A percentile compares a stretch with the other conserved stretches of the same genome.
Evolutionary conservation across 495 filamentous ascomycete genomes (phyloP).

Genomic region (Bathelium albidoporum): DNA sequence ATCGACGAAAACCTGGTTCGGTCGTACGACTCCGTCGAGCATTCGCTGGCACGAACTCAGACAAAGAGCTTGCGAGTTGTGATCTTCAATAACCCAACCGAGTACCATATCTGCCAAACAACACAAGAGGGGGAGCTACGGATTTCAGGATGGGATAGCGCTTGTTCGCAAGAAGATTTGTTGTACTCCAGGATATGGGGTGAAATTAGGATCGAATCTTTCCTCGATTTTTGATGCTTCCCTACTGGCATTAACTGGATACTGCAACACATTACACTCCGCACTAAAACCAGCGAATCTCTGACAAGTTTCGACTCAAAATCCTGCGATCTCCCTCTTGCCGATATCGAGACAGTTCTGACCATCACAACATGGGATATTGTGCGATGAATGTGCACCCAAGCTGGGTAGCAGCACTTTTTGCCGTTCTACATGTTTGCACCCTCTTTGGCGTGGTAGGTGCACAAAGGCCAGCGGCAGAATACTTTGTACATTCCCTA

Average conservation of each 20-base stretch:
- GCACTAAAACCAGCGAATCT: too few relatives aligned
- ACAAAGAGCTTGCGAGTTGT: not conserved
- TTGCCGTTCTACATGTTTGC: not conserved
- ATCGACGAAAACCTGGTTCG: too few relatives aligned
- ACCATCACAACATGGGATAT: too few relatives aligned
- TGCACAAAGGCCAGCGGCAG: conserved; percentile 49
- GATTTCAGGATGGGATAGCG: not conserved
- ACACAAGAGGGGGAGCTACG: not conserved
- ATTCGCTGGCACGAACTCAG: too few relatives aligned
- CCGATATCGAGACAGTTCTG: not conserved
- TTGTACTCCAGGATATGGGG: not conserved
- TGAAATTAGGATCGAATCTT: not conserved
- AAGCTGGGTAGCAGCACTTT: not conserved
- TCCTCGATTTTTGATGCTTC: not conserved
- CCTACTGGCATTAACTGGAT: not conserved
- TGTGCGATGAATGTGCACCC: too few relatives aligned
- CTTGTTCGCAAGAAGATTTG: not conserved
- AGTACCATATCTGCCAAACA: not conserved
- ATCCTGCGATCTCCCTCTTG: too few relatives aligned
- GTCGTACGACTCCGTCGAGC: too few relatives aligned
- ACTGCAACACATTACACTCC: too few relatives aligned
- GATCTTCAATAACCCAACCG: not conserved
- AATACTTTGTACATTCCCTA: conserved; percentile 78
- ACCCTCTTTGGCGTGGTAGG: not conserved
- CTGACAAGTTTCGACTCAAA: too few relatives aligned